These are phyloP conservation scores for Barnettozyma californica DNA, from an alignment of 805 yeast genomes.

Conservation along the genomic window DNA sequence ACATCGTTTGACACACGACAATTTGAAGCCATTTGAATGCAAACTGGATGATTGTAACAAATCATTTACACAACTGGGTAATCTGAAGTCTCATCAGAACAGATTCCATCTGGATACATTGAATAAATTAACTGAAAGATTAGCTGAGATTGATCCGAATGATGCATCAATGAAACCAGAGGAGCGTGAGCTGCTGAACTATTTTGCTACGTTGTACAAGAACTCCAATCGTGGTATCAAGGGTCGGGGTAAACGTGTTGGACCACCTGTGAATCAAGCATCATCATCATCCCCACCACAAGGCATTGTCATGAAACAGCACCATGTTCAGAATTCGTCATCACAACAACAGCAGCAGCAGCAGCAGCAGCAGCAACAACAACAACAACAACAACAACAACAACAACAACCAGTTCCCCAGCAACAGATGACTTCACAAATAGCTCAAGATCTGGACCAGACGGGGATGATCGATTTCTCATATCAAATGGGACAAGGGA, in stretches of 20 bases:
- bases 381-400: slow-evolving; percentile 2
- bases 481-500: background rate
- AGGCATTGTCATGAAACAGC: background rate
- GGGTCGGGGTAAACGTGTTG: slow-evolving; percentile 69
- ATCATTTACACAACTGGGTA: slow-evolving; percentile 87
- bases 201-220: slow-evolving; percentile 78
- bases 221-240: slow-evolving; percentile 87
- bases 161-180: slow-evolving; percentile 46
- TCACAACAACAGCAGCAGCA: slow-evolving; percentile 1
- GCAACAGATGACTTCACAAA: background rate
- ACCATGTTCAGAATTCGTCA: background rate
- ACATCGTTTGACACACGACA: slow-evolving; percentile 76
- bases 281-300: background rate
- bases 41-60: slow-evolving; percentile 77
- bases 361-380: background rate
- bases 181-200: slow-evolving; percentile 66
- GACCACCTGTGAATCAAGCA: background rate
- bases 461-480: background rate
- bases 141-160: slow-evolving; percentile 57
- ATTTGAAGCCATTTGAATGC: slow-evolving; percentile 74
- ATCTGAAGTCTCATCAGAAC: slow-evolving; percentile 90
- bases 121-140: slow-evolving; percentile 55
- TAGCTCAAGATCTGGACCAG: background rate
- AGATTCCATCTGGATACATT: slow-evolving; percentile 75
- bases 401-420: background rate